Base-by-base conservation (phyloP, 129 eudicot species). In the Cynara cardunculus region DNA sequence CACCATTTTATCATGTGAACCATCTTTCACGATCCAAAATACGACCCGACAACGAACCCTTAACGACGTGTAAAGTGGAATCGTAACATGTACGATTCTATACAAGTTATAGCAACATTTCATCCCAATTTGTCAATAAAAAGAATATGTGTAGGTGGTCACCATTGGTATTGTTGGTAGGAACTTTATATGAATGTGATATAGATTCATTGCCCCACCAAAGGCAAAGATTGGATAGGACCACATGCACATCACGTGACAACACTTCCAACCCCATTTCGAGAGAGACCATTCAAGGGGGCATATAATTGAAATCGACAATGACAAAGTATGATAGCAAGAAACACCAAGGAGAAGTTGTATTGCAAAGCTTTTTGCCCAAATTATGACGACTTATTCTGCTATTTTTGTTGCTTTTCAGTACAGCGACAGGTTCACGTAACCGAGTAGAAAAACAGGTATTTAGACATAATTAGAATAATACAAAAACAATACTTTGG, bases 181-280 rank as follows among this genome's bases (percentile, higher is more conserved):
- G 65, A 56, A 56, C 22, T 56, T 56, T 4, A 46, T 46, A 46
- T 46, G 59, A 46, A 44, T 44, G 18, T 4, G 18, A 44, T 49
- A 49, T 65, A 28, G 69, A 73, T 75, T 81, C 31, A 11, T 76
- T 75, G 77, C 53, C 81, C 72, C 81, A 35, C 85, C 66, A 35
- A 82, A 76, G 5, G 5, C 27, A 37, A 82, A 83, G 32, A 37
- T 35, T 70, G 68, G 66, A 72, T 56, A 76, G 86, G 78, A 82
- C 85, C 82, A 83, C 78, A 76, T 25, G 77, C 78, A 71, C 44
- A 71, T 76, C 78, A 83, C 82, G 31, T 76, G 78, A 56, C 86
- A 56, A 70, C 61, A 25, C 31, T 46, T 76, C 3, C n/a, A 53
- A 59, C 73, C 81, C 77, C 72, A 37, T 83, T 59, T 71, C 7